These are phyloP conservation scores for Exophiala viscosa DNA, from an alignment of 2,329 filamentous ascomycete genomes.

Conservation along the genomic window DNA sequence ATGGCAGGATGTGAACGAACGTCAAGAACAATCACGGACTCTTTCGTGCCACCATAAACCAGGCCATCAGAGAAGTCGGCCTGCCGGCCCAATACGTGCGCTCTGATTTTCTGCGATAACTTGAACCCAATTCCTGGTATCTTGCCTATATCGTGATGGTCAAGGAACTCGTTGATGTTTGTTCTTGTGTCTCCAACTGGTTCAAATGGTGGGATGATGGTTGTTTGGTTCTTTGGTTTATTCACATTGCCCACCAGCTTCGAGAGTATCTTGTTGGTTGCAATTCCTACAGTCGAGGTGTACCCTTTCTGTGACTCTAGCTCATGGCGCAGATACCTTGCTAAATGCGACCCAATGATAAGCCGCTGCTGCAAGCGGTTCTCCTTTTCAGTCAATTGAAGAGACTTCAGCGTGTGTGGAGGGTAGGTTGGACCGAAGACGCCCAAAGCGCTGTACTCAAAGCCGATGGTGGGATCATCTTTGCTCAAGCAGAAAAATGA, in stretches of 20 bases:
- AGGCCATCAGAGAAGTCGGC: slow-evolving; percentile 44
- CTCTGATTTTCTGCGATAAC: slow-evolving; percentile 64
- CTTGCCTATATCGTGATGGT: slow-evolving; percentile 69
- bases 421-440: slow-evolving; percentile 65
- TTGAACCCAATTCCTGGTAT: slow-evolving; percentile 85
- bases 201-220: slow-evolving; percentile 64
- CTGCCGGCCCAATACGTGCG: slow-evolving; percentile 52
- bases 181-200: slow-evolving; percentile 32
- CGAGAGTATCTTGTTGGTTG: slow-evolving; percentile 79
- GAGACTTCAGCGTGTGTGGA: background rate
- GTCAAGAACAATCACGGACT: slow-evolving; percentile 61
- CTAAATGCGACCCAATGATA: slow-evolving; percentile 75
- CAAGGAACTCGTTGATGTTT: slow-evolving; percentile 67
- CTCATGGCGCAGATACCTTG: slow-evolving; percentile 65
- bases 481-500: slow-evolving; percentile 78
- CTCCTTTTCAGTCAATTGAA: slow-evolving; percentile 13
- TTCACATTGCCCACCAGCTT: slow-evolving; percentile 81
- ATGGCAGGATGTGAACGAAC: slow-evolving; percentile 63
- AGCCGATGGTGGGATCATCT: slow-evolving; percentile 73
- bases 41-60: slow-evolving; percentile 49
- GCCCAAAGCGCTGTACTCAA: slow-evolving; percentile 67
- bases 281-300: slow-evolving; percentile 81
- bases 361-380: slow-evolving; percentile 57
- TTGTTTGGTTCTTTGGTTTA: slow-evolving; percentile 86
- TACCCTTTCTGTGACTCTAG: slow-evolving; percentile 76